Evolutionary conservation across 2,329 filamentous ascomycete species (phyloP).

Genomic region (Xylariales sp.): DNA sequence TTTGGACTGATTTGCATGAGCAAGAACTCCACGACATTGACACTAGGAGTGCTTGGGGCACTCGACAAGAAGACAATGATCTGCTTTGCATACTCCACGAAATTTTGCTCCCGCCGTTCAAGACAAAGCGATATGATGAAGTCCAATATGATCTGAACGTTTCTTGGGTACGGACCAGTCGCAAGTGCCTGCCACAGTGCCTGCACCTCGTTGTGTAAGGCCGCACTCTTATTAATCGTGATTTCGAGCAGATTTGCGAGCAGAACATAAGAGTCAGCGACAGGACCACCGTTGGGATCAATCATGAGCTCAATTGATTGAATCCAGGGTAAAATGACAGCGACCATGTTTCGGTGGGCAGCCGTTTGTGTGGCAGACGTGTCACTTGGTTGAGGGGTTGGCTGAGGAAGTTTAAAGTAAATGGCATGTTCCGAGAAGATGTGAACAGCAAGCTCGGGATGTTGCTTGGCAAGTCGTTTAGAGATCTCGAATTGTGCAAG

Average conservation of each 20-base stretch:
- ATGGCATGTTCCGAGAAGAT: conserved; percentile 94
- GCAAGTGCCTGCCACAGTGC: conserved; percentile 95
- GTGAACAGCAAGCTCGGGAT: conserved; percentile 84
- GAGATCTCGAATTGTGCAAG: conserved; percentile 96
- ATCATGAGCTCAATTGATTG: conserved; percentile 90
- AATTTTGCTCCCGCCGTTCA: conserved; percentile 93
- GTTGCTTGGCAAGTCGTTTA: conserved; percentile 80
- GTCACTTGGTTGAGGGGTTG: too few relatives aligned
- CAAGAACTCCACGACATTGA: conserved; percentile 91
- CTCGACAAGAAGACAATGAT: conserved; percentile 95
- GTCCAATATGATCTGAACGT: conserved; percentile 89
- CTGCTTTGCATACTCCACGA: conserved; percentile 96
- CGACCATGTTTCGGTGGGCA: conserved; percentile 89
- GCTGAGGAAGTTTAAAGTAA: conserved; percentile 66
- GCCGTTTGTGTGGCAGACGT: conserved; percentile 39
- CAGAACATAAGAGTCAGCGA: conserved; percentile 88
- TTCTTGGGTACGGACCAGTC: conserved; percentile 86
- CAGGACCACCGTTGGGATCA: conserved; percentile 87
- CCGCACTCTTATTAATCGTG: conserved; percentile 84
- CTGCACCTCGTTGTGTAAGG: conserved; percentile 93
- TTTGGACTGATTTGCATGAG: conserved; percentile 88
- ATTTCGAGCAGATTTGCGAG: conserved; percentile 94
- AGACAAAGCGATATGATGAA: conserved; percentile 95
- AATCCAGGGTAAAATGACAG: conserved; percentile 92
- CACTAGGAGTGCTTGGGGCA: conserved; percentile 66